Conservation (phyloP, 129 eudicot genomes). For the Dittrichia graveolens region DNA sequence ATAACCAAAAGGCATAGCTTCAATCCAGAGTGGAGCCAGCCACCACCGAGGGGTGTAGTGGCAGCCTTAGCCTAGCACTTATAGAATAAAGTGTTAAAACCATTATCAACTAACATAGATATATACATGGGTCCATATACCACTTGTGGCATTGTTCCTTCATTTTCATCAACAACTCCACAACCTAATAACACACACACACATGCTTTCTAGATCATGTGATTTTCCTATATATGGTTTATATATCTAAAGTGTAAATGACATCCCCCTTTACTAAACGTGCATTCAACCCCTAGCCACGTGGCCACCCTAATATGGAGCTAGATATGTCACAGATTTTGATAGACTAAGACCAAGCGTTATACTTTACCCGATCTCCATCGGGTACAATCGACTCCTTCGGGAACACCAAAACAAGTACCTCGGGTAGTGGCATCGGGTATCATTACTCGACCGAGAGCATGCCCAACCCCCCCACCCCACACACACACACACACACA, state of each 20-base stretch:
- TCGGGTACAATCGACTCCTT: too few relatives aligned
- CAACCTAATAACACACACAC: background rate
- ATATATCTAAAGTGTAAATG: constrained; percentile 23
- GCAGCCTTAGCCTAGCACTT: constrained; percentile 17
- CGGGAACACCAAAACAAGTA: too few relatives aligned
- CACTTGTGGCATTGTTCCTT: constrained; percentile 26
- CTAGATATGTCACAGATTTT: background rate
- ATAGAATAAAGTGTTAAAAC: constrained; percentile 14
- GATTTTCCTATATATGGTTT: background rate
- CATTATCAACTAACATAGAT: constrained; percentile 12
- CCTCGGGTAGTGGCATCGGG: too few relatives aligned
- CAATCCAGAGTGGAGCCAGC: background rate
- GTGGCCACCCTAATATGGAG: constrained; percentile 13
- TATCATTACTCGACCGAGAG: too few relatives aligned
- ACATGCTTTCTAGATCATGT: constrained; percentile 10
- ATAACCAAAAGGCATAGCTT: too few relatives aligned
- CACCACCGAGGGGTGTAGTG: background rate
- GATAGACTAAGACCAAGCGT: too few relatives aligned
- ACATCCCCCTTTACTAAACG: background rate
- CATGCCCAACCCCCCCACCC: too few relatives aligned
- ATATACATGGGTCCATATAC: constrained; percentile 30
- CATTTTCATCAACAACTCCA: constrained; percentile 28
- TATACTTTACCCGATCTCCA: too few relatives aligned
- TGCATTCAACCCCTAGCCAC: background rate
- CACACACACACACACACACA: too few relatives aligned